Conservation (phyloP, 2,329 filamentous ascomycete species). For the Aspergillus ustus region DNA sequence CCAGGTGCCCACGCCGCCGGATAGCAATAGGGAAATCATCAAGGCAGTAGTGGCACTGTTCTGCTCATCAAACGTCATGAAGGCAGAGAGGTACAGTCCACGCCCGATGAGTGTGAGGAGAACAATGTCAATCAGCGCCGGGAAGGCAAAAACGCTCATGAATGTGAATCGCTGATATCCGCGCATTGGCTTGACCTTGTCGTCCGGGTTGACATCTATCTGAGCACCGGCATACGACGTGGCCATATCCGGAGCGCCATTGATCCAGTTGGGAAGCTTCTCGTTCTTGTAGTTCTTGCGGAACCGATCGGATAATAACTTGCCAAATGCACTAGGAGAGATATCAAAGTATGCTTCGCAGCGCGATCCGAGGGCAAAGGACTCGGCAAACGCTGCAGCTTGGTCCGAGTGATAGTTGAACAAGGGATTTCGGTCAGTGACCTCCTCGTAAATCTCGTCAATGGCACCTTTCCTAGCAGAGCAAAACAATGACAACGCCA, state of each 20-base stretch:
- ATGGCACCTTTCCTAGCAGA: constrained; percentile 61
- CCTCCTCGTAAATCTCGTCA: constrained; percentile 67
- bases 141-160: constrained; percentile 65
- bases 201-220: constrained; percentile 57
- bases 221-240: constrained; percentile 58
- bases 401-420: constrained; percentile 66
- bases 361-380: constrained; percentile 66
- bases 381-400: constrained; percentile 66
- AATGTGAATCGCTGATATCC: constrained; percentile 60
- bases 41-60: constrained; percentile 62
- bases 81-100: constrained; percentile 64
- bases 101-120: constrained; percentile 63
- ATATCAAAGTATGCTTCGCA: constrained; percentile 68
- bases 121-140: constrained; percentile 65
- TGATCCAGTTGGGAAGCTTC: constrained; percentile 56
- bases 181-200: constrained; percentile 50
- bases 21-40: constrained; percentile 63
- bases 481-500: constrained; percentile 63
- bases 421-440: constrained; percentile 65
- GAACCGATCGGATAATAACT: constrained; percentile 47
- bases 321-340: constrained; percentile 54
- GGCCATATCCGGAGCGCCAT: constrained; percentile 54
- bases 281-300: constrained; percentile 51
- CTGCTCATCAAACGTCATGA: constrained; percentile 56
- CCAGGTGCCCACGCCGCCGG: constrained; percentile 66